Percentiles rank a stretch among this genome's conserved stretches.
Conservation (phyloP, 768 basidiomycete genomes). For the Cantharellus anzutake region DNA sequence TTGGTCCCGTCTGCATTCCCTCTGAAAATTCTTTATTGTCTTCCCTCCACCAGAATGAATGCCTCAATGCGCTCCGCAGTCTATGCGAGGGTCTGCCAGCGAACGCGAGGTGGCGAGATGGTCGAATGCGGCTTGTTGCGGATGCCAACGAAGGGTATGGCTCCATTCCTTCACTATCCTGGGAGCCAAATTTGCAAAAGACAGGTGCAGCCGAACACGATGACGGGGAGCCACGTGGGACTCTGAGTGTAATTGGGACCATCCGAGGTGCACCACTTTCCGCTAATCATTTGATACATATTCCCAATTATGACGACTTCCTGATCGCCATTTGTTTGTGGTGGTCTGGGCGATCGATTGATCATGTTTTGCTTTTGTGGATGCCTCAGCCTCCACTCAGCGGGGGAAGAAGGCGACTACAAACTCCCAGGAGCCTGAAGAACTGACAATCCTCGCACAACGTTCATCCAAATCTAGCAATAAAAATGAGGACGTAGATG, state of each 20-base stretch:
- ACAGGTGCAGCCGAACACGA: background rate
- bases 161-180: background rate
- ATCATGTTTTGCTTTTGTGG: slow-evolving; percentile 13
- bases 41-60: slow-evolving; percentile 26
- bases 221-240: slow-evolving; percentile 20
- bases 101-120: slow-evolving; percentile 68
- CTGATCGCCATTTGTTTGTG: slow-evolving; percentile 28
- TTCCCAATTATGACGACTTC: slow-evolving; percentile 80
- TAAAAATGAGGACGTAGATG: slow-evolving; percentile 11
- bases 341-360: background rate
- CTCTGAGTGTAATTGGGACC: slow-evolving; percentile 59
- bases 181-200: no score
- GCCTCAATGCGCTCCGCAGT: slow-evolving; percentile 50
- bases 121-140: slow-evolving; percentile 56
- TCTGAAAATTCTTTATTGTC: slow-evolving; percentile 29
- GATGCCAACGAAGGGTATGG: slow-evolving; percentile 40
- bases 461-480: slow-evolving; percentile 9
- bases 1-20: slow-evolving; percentile 20
- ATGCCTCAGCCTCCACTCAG: slow-evolving; percentile 31
- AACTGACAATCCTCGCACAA: slow-evolving; percentile 20
- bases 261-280: slow-evolving; percentile 65
- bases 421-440: slow-evolving; percentile 37
- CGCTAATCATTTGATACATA: slow-evolving; percentile 68
- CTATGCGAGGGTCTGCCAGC: slow-evolving; percentile 72
- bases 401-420: slow-evolving; percentile 20